Base-by-base conservation (phyloP, 225 moss, liverwort and hornwort species). In the Sphagnum contortum region DNA sequence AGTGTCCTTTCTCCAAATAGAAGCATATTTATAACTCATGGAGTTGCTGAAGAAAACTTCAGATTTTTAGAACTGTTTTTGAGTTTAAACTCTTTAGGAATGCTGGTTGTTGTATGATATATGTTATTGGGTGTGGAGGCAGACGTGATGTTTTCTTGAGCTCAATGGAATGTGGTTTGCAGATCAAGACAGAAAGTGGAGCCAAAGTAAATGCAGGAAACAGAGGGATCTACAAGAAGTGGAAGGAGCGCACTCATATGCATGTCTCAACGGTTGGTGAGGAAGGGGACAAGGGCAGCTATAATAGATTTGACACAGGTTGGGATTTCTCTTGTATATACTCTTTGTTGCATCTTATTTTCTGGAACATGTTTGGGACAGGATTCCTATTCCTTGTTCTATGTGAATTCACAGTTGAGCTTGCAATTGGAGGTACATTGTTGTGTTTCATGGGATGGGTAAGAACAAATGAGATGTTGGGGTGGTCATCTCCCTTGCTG, bases 121-220 rank as follows among this genome's bases (percentile, higher is more conserved):
- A 29, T 29, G 29, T 29, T 29, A 29, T 29, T 29, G 29, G 29
- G 29, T 29, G 29, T 29, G 29, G 29, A 29, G 29, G 29, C 29
- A 29, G 29, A 29, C 29, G 1, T 29, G 29, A 29, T 29, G 29
- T 29, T 29, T 29, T 29, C 29, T 29, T 29, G 29, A 29, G 29
- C 29, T 29, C 29, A 29, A 29, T 29, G 29, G 29, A 29, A 29
- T 29, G 29, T 44, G 62, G 8, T 67, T 5, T 74, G 57, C 73
- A 84, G 80, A 83, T 96, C 57, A 92, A 88, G 72, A 92, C 96
- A 49, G 96, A 96, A 71, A 96, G 96, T 71, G 96, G 96, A 67
- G 87, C 90, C 2, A 96, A 85, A 75, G 83, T 91, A 46, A 96
- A 92, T 71, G 96, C 88, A 49, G 96, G 92, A 6, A 96, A 90